Conservation (phyloP, 495 filamentous ascomycete genomes). For the Xylaria sp. region DNA sequence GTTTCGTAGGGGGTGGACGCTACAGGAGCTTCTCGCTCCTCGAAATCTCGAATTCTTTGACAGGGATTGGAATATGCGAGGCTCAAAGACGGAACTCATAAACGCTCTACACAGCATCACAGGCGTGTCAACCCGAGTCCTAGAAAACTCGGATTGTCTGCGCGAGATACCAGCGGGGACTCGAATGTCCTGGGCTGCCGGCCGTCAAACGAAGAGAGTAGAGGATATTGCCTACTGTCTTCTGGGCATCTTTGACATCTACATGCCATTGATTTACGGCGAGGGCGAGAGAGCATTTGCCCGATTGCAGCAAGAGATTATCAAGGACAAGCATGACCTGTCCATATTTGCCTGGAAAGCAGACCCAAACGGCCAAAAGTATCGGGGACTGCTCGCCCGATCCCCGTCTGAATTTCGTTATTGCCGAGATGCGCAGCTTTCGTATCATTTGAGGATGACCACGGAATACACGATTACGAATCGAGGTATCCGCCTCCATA, state of each 20-base stretch:
- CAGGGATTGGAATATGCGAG: constrained; percentile 20
- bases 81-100: constrained; percentile 1
- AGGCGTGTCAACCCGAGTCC: constrained; percentile 4
- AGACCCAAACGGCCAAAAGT: constrained; percentile 6
- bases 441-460: constrained; percentile 9
- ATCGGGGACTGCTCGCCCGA: constrained; percentile 5
- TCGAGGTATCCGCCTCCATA: constrained; percentile 3
- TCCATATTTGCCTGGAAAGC: constrained; percentile 29
- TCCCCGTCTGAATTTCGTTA: constrained; percentile 12
- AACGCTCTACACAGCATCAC: neutral
- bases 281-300: constrained; percentile 37
- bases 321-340: constrained; percentile 29
- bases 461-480: constrained; percentile 13
- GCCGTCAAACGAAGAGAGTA: constrained; percentile 36
- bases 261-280: constrained; percentile 42
- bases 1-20: constrained; percentile 19
- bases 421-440: constrained; percentile 4
- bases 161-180: constrained; percentile 14
- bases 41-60: neutral
- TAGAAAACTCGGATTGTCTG: constrained; percentile 1
- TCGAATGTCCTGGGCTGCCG: constrained; percentile 46
- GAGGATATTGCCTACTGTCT: constrained; percentile 40
- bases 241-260: constrained; percentile 37
- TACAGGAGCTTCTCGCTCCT: constrained; percentile 15
- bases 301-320: constrained; percentile 40